Conservation (phyloP, 2,329 filamentous ascomycete genomes). For the Diaporthe capsici region DNA sequence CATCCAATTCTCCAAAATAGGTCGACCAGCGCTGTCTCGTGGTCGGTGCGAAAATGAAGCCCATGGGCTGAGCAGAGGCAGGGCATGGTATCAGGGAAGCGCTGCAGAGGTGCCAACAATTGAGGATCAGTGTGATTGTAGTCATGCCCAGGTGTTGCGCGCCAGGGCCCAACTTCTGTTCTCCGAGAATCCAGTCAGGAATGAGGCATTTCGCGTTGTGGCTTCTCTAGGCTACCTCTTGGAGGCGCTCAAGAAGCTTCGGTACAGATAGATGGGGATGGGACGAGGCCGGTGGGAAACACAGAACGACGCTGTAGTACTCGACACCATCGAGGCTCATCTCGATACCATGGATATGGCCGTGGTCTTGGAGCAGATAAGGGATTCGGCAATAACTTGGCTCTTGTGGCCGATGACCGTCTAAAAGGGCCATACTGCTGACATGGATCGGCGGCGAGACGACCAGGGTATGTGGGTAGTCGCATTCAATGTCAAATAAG, state of each 20-base stretch:
- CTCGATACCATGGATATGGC: neutral
- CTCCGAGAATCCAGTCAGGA: neutral
- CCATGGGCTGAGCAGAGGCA: neutral
- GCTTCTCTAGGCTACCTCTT: neutral
- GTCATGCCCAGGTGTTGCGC: neutral
- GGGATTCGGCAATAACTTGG: neutral
- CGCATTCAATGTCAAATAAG: neutral
- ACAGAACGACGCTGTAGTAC: neutral
- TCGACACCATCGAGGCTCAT: neutral
- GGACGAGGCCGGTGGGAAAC: neutral
- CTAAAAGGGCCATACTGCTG: neutral
- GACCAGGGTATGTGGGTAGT: neutral
- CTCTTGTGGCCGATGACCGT: neutral
- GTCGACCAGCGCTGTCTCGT: neutral
- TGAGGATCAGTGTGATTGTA: neutral
- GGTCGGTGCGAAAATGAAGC: neutral
- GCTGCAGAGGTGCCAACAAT: neutral
- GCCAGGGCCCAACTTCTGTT: neutral
- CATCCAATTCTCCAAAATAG: neutral
- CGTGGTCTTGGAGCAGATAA: neutral
- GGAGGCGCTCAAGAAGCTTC: neutral
- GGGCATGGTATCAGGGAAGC: too few species aligned
- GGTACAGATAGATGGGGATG: neutral
- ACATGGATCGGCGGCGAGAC: neutral
- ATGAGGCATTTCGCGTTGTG: neutral